Base-by-base conservation (phyloP, 768 basidiomycete genomes). In the Boletus barrowsii region DNA sequence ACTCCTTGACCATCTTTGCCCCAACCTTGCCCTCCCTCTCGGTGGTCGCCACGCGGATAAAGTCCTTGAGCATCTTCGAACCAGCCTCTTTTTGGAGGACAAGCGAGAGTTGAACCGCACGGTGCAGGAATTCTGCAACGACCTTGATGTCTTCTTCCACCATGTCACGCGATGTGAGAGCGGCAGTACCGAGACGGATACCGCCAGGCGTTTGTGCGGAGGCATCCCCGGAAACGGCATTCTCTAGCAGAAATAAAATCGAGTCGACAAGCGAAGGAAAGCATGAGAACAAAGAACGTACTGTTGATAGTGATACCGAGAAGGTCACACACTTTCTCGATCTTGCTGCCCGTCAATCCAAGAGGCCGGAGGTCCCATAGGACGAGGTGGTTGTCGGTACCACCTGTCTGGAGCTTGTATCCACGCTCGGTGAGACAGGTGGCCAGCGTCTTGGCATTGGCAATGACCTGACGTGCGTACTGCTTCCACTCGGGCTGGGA, bases 311-410 rank as follows among this genome's bases (percentile, higher is more conserved):
- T 98, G 70, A 98, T 97, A 54, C 93, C 93, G 72, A 93, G 84
- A 47, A 97, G 80, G 70, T 98, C 96, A 72, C 97, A 97, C 62
- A 99, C 84, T 80, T 97, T 98, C 80, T 98, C 96, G 54, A 99
- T 86, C 76, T 98, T 98, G 79, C 87, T 90, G 47, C 97, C 97
- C n/a, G 97, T 98, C 68, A 98, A 76, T 46, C 92, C 90, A 58
- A 97, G 80, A 30, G 97, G 97, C 35, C 97, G 84, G 57, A 98
- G 83, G 68, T 98, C 97, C 96, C 95, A 98, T 46, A 99, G 88
- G 46, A 98, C 87, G 60, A 98, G 85, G 73, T 99, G 97, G 80
- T 92, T 98, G 72, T 98, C 97, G 17, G 94, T 95, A 55, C 97
- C 97, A 53, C 82, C 86, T 14, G 96, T 98, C 78, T 98, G 95